Evolutionary conservation across 1,284 basidiomycete species (phyloP).

Genomic region (Cutaneotrichosporon sp.): DNA sequence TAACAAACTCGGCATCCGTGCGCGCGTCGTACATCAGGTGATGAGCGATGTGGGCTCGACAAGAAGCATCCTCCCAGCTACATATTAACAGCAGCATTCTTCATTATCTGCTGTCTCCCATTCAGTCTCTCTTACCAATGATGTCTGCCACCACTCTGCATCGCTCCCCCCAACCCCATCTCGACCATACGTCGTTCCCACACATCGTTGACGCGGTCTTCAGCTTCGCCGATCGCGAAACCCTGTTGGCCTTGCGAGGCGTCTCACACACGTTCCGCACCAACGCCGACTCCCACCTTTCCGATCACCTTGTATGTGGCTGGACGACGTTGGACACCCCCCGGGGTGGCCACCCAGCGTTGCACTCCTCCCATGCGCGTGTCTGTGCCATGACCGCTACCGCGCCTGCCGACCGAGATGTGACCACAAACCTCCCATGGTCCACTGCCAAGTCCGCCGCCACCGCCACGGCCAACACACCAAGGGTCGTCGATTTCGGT

Average conservation of each 20-base stretch:
- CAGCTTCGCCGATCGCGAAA: not conserved
- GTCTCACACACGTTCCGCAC: slow-evolving; percentile 1
- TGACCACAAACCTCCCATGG: not conserved
- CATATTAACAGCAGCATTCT: too few species aligned
- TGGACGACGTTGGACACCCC: not conserved
- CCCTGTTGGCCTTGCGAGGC: not conserved
- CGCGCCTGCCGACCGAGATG: not conserved
- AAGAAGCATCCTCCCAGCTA: too few species aligned
- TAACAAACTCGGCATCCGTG: too few species aligned
- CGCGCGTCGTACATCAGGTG: too few species aligned
- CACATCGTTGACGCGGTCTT: slow-evolving; percentile 4
- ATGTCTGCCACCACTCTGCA: too few species aligned
- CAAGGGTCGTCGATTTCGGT: not conserved
- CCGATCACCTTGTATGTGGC: not conserved
- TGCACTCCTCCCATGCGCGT: not conserved
- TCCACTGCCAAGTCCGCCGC: too few species aligned
- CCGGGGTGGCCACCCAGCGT: not conserved
- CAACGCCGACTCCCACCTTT: not conserved
- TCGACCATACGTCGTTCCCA: slow-evolving; percentile 2
- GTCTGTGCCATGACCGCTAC: not conserved
- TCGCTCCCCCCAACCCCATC: not conserved
- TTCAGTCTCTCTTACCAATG: too few species aligned
- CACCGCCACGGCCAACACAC: too few species aligned
- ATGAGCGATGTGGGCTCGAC: too few species aligned
- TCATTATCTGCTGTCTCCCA: too few species aligned